A percentile compares a stretch with the other conserved stretches of the same genome.
Conservation (phyloP, 257 asterid species). For the Solanum etuberosum region DNA sequence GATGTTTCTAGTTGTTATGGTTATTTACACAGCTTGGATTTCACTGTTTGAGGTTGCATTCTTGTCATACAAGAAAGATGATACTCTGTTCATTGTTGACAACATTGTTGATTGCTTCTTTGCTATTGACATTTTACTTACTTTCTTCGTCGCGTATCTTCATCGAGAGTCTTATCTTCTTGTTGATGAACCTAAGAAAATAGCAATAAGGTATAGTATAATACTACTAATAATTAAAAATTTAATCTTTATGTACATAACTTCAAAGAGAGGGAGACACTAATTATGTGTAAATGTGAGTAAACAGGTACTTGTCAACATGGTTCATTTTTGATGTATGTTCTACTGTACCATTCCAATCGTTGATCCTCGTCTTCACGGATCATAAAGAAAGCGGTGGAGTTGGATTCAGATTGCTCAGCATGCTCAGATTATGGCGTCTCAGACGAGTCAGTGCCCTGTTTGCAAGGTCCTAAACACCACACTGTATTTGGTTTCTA, state of each 20-base stretch:
- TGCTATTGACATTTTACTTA: conserved; percentile 64
- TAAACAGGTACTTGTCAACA: conserved; percentile 60
- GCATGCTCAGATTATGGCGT: conserved; percentile 96
- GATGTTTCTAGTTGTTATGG: conserved; percentile 63
- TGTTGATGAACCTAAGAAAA: conserved; percentile 50
- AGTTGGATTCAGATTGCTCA: conserved; percentile 51
- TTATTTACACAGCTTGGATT: conserved; percentile 82
- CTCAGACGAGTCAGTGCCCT: conserved; percentile 83
- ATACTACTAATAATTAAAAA: neutral
- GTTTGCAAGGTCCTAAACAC: conserved; percentile 50
- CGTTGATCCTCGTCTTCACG: conserved; percentile 43
- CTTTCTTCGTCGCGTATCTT: conserved; percentile 84
- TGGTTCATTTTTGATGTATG: conserved; percentile 79
- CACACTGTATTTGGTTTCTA: neutral
- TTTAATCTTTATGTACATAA: neutral
- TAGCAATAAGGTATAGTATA: conserved; percentile 50
- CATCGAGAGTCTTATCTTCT: conserved; percentile 64
- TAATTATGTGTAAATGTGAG: neutral
- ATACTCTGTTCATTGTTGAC: conserved; percentile 50
- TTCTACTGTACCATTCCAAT: conserved; percentile 73
- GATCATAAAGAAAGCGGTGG: conserved; percentile 42
- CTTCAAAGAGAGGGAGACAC: neutral
- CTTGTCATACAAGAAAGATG: conserved; percentile 51
- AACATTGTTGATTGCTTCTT: conserved; percentile 73
- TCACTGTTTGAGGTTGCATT: conserved; percentile 88